Evolutionary conservation across 768 basidiomycete species (phyloP).

Genomic region (Leccinum incarnatum): DNA sequence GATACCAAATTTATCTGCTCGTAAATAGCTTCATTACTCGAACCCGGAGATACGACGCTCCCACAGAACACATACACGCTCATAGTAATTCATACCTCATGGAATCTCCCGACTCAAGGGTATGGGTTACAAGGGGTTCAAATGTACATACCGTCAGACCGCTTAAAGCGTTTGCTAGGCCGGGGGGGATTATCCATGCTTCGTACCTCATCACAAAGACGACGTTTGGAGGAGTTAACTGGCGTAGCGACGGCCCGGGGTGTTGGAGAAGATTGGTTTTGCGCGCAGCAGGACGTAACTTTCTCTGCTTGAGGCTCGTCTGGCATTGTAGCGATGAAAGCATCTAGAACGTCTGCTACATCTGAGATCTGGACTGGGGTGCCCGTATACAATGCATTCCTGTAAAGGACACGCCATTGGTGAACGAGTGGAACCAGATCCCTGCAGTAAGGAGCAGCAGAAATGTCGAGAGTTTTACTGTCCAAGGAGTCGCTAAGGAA

Average conservation of each 20-base stretch:
- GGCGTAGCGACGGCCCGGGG: too few relatives aligned
- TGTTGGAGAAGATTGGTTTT: too few relatives aligned
- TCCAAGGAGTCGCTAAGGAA: neutral
- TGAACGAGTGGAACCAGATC: neutral
- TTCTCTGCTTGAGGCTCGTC: neutral
- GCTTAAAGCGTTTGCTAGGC: neutral
- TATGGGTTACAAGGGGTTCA: too few relatives aligned
- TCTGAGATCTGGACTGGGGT: neutral
- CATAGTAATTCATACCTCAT: too few relatives aligned
- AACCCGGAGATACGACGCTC: too few relatives aligned
- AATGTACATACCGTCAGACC: too few relatives aligned
- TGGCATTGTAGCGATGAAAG: neutral
- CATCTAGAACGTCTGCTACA: neutral
- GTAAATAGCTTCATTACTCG: too few relatives aligned
- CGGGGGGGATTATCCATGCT: neutral
- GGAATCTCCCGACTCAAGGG: too few relatives aligned
- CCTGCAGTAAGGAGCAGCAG: neutral
- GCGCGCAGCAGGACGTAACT: too few relatives aligned
- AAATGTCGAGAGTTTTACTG: neutral
- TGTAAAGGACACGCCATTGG: neutral
- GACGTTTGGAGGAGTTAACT: neutral
- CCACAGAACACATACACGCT: too few relatives aligned
- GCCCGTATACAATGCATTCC: neutral
- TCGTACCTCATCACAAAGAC: neutral
- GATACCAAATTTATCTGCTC: too few relatives aligned